Percentiles rank a stretch among this genome's conserved stretches.
phyloP scores from a whole-genome alignment of 1,284 basidiomycete genomes.

The Sphaerobolus stellatus region DNA sequence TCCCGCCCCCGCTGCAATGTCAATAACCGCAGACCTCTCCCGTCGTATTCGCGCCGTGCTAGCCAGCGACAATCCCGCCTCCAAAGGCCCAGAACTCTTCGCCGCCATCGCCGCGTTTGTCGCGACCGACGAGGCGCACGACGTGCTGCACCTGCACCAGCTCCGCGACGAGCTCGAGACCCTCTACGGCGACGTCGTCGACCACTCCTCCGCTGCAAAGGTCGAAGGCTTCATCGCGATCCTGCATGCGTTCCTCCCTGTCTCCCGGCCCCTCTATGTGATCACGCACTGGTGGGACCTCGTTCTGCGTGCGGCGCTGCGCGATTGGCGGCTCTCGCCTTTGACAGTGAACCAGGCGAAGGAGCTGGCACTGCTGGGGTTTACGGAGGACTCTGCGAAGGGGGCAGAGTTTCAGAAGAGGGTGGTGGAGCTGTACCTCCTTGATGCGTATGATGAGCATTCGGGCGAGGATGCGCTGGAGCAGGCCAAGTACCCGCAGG shows the following conservation, averaged over 20 bases:
- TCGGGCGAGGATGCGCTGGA: constrained; percentile 71
- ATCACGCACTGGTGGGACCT: constrained; percentile 79
- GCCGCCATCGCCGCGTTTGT: too few species aligned
- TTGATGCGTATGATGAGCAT: constrained; percentile 71
- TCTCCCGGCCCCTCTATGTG: constrained; percentile 61
- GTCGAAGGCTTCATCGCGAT: constrained; percentile 62
- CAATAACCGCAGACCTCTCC: too few species aligned
- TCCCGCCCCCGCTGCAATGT: too few species aligned
- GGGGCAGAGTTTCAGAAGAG: constrained; percentile 62
- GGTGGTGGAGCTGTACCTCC: constrained; percentile 69
- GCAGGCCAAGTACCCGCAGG: constrained; percentile 62
- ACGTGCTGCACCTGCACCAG: too few species aligned
- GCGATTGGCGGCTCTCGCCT: constrained; percentile 65
- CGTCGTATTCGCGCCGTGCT: too few species aligned
- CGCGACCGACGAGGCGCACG: too few species aligned
- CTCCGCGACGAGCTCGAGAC: constrained; percentile 67
- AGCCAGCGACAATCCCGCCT: too few species aligned
- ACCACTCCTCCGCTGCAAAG: constrained; percentile 60
- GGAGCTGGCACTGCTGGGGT: constrained; percentile 62
- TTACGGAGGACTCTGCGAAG: constrained; percentile 53
- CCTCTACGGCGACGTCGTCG: constrained; percentile 59
- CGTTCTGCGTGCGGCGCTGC: constrained; percentile 69
- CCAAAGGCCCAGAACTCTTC: too few species aligned
- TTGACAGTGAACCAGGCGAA: constrained; percentile 63
- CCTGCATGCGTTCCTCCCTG: constrained; percentile 57